Base-by-base conservation (phyloP, 352 stramenopile species). In the Globisporangium paroecandrum region DNA sequence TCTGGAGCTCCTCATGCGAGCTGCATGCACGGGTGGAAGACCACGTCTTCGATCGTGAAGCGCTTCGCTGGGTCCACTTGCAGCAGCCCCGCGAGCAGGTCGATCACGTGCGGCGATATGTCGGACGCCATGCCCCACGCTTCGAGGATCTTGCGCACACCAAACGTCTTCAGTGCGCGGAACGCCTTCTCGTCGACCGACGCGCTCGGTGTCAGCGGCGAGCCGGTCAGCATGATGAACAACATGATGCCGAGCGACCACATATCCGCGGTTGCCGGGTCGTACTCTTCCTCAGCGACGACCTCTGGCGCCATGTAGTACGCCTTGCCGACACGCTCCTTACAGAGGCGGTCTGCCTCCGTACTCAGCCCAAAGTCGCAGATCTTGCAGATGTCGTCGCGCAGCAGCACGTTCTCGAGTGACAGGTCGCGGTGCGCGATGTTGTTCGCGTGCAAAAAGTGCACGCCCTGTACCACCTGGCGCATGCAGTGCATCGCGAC, bases 161-260 rank as follows among this genome's bases (percentile, higher is more conserved):
- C 78, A 60, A 77, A 82, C 58, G 77, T 82, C 47, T 65, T 65
- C 20, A 89, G 69, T 25, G 85, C 74, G 7, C 71, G 72, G 1
- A 87, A 70, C 22, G 78, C 82, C n/a, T 78, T 75, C 1, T 79
- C 76, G 12, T 68, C 51, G 12, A 59, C 53, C 7, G 62, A 57
- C 0, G 74, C 72, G 9, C 76, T 71, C 1, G 77, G 65, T 20
- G 77, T 63, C 7, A 82, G 73, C 18, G 74, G 77, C 2, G 78
- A 80, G 7, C 79, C 79, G 1, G 79, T 82, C 18, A 87, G 62
- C 75, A 87, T 65, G 20, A 85, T 81, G 75, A 88, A 91, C 10
- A 92, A 65, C 43, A 92, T 69, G 29, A 89, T 72, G 15, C 84
- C 82, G 1, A 92, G 72, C n/a, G 84, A 89, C 84, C 82, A 90